These are phyloP conservation scores for Calonectria leucothoes DNA, from an alignment of 2,329 filamentous ascomycete species.

Conservation along the genomic window DNA sequence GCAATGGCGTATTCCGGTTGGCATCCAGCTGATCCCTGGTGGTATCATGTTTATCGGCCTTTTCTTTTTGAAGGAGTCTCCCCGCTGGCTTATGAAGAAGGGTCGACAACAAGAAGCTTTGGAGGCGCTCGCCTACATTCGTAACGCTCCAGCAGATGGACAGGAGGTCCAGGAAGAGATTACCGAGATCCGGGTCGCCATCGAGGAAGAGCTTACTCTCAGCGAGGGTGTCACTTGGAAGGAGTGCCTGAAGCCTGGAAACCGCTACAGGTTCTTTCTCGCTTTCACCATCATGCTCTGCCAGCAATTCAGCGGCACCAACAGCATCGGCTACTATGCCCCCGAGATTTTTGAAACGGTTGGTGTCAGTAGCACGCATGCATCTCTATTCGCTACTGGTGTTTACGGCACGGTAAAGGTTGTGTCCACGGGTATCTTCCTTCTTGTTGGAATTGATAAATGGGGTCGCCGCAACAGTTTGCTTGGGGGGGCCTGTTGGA, in stretches of 20 bases:
- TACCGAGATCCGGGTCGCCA: not conserved
- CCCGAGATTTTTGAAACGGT: slow-evolving; percentile 45
- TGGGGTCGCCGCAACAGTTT: slow-evolving; percentile 26
- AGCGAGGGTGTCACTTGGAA: slow-evolving; percentile 15
- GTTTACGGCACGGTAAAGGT: slow-evolving; percentile 45
- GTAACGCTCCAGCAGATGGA: not conserved
- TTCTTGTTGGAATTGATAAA: slow-evolving; percentile 41
- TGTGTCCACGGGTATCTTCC: slow-evolving; percentile 56
- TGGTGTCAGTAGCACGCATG: slow-evolving; percentile 38
- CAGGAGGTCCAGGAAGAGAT: slow-evolving; percentile 7
- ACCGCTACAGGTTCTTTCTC: slow-evolving; percentile 14
- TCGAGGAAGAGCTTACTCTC: not conserved
- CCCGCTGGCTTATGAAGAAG: slow-evolving; percentile 36
- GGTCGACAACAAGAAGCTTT: slow-evolving; percentile 28
- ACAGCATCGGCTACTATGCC: slow-evolving; percentile 47
- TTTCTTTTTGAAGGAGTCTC: slow-evolving; percentile 29
- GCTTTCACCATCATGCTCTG: slow-evolving; percentile 16
- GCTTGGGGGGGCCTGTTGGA: slow-evolving; percentile 11
- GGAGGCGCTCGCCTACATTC: slow-evolving; percentile 15
- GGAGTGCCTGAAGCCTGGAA: slow-evolving; percentile 6
- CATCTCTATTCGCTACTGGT: slow-evolving; percentile 45
- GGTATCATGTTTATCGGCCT: slow-evolving; percentile 8
- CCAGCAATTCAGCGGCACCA: slow-evolving; percentile 44
- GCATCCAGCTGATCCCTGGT: slow-evolving; percentile 17
- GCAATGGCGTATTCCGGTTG: slow-evolving; percentile 29